A percentile compares a stretch with the other conserved stretches of the same genome.
Evolutionary conservation across 768 basidiomycete genomes (phyloP).

Genomic region (Gelatoporia subvermispora): DNA sequence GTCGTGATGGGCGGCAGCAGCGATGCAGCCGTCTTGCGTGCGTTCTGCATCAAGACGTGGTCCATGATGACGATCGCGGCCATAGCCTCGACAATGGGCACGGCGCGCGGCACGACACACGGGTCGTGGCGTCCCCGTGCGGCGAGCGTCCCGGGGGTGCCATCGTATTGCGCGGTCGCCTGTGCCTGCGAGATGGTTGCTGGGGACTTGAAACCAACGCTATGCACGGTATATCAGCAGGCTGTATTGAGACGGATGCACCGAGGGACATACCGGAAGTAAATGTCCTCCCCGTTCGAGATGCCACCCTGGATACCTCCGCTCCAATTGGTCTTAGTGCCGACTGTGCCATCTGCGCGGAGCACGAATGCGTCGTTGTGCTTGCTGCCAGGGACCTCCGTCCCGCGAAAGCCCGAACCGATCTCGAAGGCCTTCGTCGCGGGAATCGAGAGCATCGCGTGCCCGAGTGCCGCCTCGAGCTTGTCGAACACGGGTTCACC

Average conservation of each 20-base stretch:
- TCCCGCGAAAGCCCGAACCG: slow-evolving; percentile 93
- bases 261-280: slow-evolving; percentile 70
- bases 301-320: slow-evolving; percentile 98
- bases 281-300: slow-evolving; percentile 94
- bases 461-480: slow-evolving; percentile 90
- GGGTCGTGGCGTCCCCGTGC: slow-evolving; percentile 95
- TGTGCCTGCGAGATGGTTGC: slow-evolving; percentile 96
- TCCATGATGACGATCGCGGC: slow-evolving; percentile 95
- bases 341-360: slow-evolving; percentile 62
- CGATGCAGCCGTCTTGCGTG: slow-evolving; percentile 67
- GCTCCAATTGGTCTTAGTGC: slow-evolving; percentile 91
- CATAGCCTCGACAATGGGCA: slow-evolving; percentile 98
- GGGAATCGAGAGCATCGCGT: slow-evolving; percentile 98
- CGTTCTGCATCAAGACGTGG: slow-evolving; percentile 82
- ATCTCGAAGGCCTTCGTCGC: slow-evolving; percentile 98
- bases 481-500: slow-evolving; percentile 99
- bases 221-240: slow-evolving; percentile 24
- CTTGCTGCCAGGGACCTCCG: slow-evolving; percentile 85
- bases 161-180: slow-evolving; percentile 88
- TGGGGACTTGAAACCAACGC: slow-evolving; percentile 96
- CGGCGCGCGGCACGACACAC: slow-evolving; percentile 94
- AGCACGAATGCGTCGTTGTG: slow-evolving; percentile 89
- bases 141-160: slow-evolving; percentile 81
- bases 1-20: slow-evolving; percentile 83
- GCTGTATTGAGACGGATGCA: neutral